Evolutionary conservation across 331 rosid species (phyloP), one percentile per base, ranked within the genome.

Genomic region (Pyracantha coccinea): DNA sequence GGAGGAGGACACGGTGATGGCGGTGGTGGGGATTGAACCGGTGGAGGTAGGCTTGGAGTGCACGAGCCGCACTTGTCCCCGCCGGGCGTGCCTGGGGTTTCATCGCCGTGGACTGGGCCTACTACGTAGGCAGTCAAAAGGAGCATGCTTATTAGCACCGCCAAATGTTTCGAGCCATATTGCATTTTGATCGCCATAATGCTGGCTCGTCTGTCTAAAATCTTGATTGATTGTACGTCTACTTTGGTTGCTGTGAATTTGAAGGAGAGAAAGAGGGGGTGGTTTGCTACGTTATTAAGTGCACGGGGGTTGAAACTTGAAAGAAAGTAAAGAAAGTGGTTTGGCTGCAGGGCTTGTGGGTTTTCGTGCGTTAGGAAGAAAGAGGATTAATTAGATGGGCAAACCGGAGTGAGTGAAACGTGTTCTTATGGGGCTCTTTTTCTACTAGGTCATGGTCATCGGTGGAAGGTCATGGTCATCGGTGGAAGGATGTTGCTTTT

Each of bases 41-140:
- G 71, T 9, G 89, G 83, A 0, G 88, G 73, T 1, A 81, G 55
- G 55, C 9, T 24, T 54, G 79, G 67, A 4, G 74, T 73, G 52
- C 97, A 91, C 3, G 89, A 61, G 1, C 35, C 4, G 61, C 97
- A 92, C 79, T 88, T 92, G 4, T 65, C 73, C 8, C 27, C 78
- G 5, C 62, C 74, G 4, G 31, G 60, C 12, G 23, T 0, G 74
- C 75, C 60, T 0, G 69, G 38, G 35, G 69, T 77, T 3, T 88
- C 91, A 0, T 77, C 69, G 16, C 16, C 77, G 4, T 44, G 1
- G 58, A 45, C 68, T 1, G 76, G 50, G 61, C 59, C 38, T 4
- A 9, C 13, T 16, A 15, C 31, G 14, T 15, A 33, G 15, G 61
- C 23, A 6, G 25, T 9, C 11, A 73, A 3, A 7, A 73, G 60